These are phyloP conservation scores for Coniochaeta hoffmannii DNA, from an alignment of 2,329 filamentous ascomycete genomes.

Conservation along the genomic window DNA sequence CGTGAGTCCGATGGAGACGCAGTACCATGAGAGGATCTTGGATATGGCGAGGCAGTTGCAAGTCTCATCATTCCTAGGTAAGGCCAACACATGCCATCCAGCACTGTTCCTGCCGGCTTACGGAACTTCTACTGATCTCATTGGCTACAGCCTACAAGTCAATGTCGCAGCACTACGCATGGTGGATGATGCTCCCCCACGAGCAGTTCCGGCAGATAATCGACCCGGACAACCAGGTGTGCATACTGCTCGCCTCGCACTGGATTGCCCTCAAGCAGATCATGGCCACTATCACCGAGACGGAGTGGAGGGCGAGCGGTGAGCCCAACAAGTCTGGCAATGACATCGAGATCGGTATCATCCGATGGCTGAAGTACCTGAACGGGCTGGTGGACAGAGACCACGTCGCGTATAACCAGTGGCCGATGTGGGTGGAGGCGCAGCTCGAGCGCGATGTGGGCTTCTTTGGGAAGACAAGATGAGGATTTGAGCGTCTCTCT, in stretches of 20 bases:
- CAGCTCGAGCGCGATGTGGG: slow-evolving; percentile 36
- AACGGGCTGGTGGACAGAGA: slow-evolving; percentile 39
- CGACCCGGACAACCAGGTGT: slow-evolving; percentile 36
- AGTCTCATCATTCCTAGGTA: slow-evolving; percentile 45
- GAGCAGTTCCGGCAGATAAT: slow-evolving; percentile 42
- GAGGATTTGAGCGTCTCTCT: not conserved
- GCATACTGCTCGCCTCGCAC: slow-evolving; percentile 41
- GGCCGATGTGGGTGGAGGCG: slow-evolving; percentile 47
- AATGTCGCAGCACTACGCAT: slow-evolving; percentile 42
- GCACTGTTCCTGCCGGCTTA: not conserved
- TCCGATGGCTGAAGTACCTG: slow-evolving; percentile 42
- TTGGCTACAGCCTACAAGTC: slow-evolving; percentile 37
- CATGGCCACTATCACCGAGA: slow-evolving; percentile 40
- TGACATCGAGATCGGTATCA: slow-evolving; percentile 33
- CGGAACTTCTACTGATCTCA: slow-evolving; percentile 1
- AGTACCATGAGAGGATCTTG: slow-evolving; percentile 37
- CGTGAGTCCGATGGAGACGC: slow-evolving; percentile 30
- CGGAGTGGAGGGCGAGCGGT: slow-evolving; percentile 25
- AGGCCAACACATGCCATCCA: slow-evolving; percentile 8
- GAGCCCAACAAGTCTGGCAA: slow-evolving; percentile 8
- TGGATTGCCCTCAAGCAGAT: slow-evolving; percentile 49
- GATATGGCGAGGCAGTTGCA: slow-evolving; percentile 44
- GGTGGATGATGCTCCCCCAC: slow-evolving; percentile 53
- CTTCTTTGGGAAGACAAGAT: slow-evolving; percentile 33
- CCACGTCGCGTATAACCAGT: slow-evolving; percentile 39